Evolutionary conservation across 148 eudicot species (phyloP).

Genomic region (Fagopyrum tataricum): DNA sequence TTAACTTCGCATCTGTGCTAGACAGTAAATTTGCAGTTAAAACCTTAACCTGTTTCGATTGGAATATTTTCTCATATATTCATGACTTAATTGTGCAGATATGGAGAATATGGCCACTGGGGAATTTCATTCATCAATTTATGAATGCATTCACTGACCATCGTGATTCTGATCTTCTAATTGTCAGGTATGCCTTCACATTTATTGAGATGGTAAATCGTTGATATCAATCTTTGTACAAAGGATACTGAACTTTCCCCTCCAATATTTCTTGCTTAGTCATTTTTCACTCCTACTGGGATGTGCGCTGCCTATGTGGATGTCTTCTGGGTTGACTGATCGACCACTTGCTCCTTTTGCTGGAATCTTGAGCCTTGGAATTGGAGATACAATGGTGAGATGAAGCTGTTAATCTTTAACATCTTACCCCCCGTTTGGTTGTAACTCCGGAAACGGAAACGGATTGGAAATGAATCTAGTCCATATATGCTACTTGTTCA

Average conservation of each 20-base stretch:
- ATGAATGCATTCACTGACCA: constrained; percentile 99
- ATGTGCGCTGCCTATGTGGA: constrained; percentile 97
- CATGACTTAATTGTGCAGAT: constrained; percentile 43
- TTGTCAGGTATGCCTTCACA: constrained; percentile 54
- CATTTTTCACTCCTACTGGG: constrained; percentile 96
- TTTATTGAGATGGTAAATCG: not conserved
- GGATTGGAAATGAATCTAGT: no score
- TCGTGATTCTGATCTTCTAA: constrained; percentile 91
- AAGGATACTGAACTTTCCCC: not conserved
- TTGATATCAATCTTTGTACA: not conserved
- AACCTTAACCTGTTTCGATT: not conserved
- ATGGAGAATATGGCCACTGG: constrained; percentile 96
- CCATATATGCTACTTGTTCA: no score
- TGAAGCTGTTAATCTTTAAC: not conserved
- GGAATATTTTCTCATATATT: not conserved
- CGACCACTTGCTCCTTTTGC: constrained; percentile 98
- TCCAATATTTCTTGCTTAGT: constrained; percentile 30
- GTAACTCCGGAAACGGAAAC: no score
- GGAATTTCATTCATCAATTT: constrained; percentile 72
- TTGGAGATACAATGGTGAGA: constrained; percentile 98
- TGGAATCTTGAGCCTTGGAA: constrained; percentile 98
- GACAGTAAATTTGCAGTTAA: not conserved
- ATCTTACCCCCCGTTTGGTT: not conserved
- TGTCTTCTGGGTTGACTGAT: constrained; percentile 86
- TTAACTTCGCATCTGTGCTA: not conserved